Conservation (phyloP, 768 basidiomycete species). For the Mycena rosella region DNA sequence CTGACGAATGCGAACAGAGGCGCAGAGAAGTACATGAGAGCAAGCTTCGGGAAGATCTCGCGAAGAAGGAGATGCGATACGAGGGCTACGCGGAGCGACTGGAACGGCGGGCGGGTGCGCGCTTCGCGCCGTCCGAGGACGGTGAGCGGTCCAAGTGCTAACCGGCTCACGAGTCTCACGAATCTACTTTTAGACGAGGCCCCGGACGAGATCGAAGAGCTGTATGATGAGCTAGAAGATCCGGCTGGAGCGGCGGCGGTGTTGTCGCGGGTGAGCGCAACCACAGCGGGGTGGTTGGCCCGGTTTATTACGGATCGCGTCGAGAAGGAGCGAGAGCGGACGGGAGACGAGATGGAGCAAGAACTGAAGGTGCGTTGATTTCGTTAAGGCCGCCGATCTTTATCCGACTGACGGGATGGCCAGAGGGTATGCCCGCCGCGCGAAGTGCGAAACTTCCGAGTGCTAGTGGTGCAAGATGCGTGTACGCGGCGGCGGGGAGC, state of each 20-base stretch:
- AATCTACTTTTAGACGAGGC: conserved; percentile 47
- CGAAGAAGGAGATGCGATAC: conserved; percentile 65
- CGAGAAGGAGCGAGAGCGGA: conserved; percentile 61
- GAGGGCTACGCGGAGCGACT: conserved; percentile 77
- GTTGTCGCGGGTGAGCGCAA: conserved; percentile 54
- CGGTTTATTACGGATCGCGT: conserved; percentile 62
- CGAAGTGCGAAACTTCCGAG: conserved; percentile 80
- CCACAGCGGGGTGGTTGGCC: conserved; percentile 76
- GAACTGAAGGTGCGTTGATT: conserved; percentile 76
- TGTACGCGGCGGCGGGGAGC: conserved; percentile 63
- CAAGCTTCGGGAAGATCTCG: conserved; percentile 68
- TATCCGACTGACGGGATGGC: conserved; percentile 2
- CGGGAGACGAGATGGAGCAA: conserved; percentile 72
- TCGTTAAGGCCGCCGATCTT: conserved; percentile 3
- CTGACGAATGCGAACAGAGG: conserved; percentile 54
- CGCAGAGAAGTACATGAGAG: conserved; percentile 70
- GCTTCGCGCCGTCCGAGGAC: conserved; percentile 55
- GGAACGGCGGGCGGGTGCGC: conserved; percentile 66
- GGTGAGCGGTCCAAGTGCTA: conserved; percentile 46
- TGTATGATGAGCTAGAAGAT: conserved; percentile 78
- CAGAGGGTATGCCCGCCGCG: conserved; percentile 78
- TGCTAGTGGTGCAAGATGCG: conserved; percentile 76
- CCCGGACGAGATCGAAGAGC: conserved; percentile 63
- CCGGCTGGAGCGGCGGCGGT: conserved; percentile 57
- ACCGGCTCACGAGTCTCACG: conserved; percentile 16